A percentile compares a stretch with the other conserved stretches of the same genome.
Evolutionary conservation across 2,329 filamentous ascomycete species (phyloP).

Genomic region (Pyricularia sp.): DNA sequence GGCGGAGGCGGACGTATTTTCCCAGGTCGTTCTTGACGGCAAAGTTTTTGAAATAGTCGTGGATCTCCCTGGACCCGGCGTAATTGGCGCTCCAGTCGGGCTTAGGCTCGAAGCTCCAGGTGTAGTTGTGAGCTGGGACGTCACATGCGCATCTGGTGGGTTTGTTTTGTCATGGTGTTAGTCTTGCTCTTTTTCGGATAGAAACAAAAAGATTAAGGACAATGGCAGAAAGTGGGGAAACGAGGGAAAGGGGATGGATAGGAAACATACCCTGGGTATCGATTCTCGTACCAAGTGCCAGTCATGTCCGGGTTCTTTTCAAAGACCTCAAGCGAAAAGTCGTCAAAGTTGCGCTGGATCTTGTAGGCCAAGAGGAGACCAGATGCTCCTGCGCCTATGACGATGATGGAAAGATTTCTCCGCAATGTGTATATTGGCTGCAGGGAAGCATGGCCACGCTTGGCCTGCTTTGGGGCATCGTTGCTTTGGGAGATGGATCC

Average conservation of each 20-base stretch:
- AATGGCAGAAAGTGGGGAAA: neutral
- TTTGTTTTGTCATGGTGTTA: neutral
- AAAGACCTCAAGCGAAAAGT: conserved; percentile 27
- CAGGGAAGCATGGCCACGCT: neutral
- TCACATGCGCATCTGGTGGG: conserved; percentile 23
- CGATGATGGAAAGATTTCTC: neutral
- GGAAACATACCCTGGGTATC: conserved; percentile 25
- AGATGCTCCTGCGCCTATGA: conserved; percentile 35
- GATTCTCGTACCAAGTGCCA: conserved; percentile 44
- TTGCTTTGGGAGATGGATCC: neutral
- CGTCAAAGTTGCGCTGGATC: conserved; percentile 28
- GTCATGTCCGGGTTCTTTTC: conserved; percentile 37
- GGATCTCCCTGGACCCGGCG: conserved; percentile 13
- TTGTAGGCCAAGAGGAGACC: conserved; percentile 38
- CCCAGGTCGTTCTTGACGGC: conserved; percentile 21
- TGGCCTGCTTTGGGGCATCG: neutral
- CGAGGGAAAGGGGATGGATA: neutral
- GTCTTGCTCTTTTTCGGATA: neutral
- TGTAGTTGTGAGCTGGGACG: conserved; percentile 28
- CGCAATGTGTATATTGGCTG: neutral
- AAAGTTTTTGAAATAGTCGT: conserved; percentile 21
- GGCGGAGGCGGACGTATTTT: conserved; percentile 32
- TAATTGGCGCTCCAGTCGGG: conserved; percentile 21
- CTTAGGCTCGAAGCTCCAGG: conserved; percentile 17
- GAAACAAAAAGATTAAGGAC: neutral